phyloP scores from a whole-genome alignment of 2,329 filamentous ascomycete genomes.

The Berkeleyomyces basicola region DNA sequence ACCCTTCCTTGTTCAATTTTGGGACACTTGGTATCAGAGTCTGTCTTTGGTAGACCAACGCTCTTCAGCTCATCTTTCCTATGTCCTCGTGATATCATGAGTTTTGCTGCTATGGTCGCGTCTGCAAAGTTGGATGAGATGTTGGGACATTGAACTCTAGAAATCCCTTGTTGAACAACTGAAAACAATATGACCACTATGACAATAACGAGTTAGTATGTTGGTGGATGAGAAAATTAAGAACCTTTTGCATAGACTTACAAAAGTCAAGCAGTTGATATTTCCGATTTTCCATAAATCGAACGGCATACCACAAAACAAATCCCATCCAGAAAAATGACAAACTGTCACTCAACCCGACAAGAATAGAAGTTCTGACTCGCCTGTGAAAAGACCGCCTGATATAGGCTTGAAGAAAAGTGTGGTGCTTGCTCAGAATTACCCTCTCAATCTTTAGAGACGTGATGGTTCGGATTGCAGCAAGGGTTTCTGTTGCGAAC shows the following conservation, averaged over 20 bases:
- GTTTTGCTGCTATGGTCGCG: conserved; percentile 40
- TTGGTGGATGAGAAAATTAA: not conserved
- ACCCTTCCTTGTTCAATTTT: not conserved
- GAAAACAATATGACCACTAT: conserved; percentile 14
- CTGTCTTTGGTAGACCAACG: not conserved
- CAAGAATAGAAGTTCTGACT: conserved; percentile 2
- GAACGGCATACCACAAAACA: conserved; percentile 14
- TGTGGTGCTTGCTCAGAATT: conserved; percentile 15
- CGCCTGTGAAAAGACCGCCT: conserved; percentile 3
- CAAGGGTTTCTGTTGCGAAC: conserved; percentile 12
- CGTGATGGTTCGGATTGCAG: conserved; percentile 15
- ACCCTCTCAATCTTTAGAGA: conserved; percentile 18
- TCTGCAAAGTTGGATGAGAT: conserved; percentile 49
- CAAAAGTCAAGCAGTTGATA: conserved; percentile 14
- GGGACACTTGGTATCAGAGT: not conserved
- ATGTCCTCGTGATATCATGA: conserved; percentile 24
- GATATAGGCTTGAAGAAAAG: conserved; percentile 9
- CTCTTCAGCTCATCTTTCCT: not conserved
- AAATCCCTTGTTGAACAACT: conserved; percentile 13
- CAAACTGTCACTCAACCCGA: conserved; percentile 13
- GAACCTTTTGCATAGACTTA: conserved; percentile 2
- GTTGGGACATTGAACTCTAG: conserved; percentile 43
- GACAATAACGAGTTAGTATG: not conserved
- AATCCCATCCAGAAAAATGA: conserved; percentile 14
- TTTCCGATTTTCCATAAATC: conserved; percentile 8